Evolutionary conservation across 768 basidiomycete genomes (phyloP).

Genomic region (Tubosaeta sp.): DNA sequence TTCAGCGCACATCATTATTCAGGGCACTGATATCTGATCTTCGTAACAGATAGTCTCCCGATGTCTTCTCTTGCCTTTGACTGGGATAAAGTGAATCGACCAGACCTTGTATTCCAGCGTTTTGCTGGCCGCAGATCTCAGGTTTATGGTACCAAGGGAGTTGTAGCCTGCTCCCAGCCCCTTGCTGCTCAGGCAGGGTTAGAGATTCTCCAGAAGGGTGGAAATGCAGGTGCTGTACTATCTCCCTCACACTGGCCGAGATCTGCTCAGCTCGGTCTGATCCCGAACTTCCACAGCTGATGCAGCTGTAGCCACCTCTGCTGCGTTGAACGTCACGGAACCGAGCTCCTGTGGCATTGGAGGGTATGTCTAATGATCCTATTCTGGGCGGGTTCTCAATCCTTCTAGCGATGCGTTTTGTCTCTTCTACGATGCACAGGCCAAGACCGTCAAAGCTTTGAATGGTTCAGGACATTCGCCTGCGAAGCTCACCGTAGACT

Average conservation of each 20-base stretch:
- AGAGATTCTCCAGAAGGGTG: constrained; percentile 87
- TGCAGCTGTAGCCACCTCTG: constrained; percentile 91
- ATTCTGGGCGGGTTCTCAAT: constrained; percentile 9
- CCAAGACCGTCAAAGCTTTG: constrained; percentile 78
- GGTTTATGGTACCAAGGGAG: constrained; percentile 80
- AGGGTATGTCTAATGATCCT: constrained; percentile 46
- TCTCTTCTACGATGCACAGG: constrained; percentile 83
- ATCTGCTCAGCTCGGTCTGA: not conserved
- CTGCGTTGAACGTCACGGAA: constrained; percentile 89
- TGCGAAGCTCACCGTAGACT: constrained; percentile 68
- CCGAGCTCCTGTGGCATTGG: constrained; percentile 90
- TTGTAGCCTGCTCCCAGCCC: constrained; percentile 88
- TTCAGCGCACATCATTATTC: no score
- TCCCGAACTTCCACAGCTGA: constrained; percentile 54
- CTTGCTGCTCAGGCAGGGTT: constrained; percentile 88
- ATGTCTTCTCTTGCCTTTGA: constrained; percentile 39
- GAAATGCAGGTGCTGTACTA: constrained; percentile 88
- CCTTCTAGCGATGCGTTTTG: constrained; percentile 78
- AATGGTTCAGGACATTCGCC: constrained; percentile 94
- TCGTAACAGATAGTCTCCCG: not conserved
- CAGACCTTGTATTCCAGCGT: constrained; percentile 59
- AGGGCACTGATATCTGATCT: not conserved
- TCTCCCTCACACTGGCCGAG: not conserved
- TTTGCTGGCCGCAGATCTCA: constrained; percentile 86
- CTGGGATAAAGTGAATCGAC: constrained; percentile 62